These are phyloP conservation scores for Phytophthora hibernalis DNA, from an alignment of 352 stramenopile genomes.

Conservation along the genomic window DNA sequence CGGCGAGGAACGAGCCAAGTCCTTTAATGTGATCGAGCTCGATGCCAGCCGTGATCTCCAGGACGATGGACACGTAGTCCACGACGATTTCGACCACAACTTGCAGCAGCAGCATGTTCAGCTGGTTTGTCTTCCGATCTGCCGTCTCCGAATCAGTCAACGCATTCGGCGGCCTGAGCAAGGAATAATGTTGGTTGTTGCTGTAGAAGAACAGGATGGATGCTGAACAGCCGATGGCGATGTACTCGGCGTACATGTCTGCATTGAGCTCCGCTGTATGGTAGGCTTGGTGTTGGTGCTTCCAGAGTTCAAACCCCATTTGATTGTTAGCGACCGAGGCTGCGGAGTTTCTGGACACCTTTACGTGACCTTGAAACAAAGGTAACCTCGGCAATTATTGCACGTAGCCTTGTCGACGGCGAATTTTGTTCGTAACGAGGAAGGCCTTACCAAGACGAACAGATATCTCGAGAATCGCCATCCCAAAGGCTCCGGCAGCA, in stretches of 20 bases:
- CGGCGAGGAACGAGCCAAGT: slow-evolving; percentile 36
- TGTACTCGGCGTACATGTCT: slow-evolving; percentile 57
- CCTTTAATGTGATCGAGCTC: slow-evolving; percentile 36
- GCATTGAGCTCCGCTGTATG: slow-evolving; percentile 38
- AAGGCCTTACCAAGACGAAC: slow-evolving; percentile 37
- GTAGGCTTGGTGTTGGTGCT: slow-evolving; percentile 29
- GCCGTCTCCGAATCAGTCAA: slow-evolving; percentile 10
- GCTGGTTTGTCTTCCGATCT: slow-evolving; percentile 14
- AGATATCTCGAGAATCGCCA: slow-evolving; percentile 44
- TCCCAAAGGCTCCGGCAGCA: slow-evolving; percentile 32
- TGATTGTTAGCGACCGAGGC: slow-evolving; percentile 17
- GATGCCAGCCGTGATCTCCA: slow-evolving; percentile 42
- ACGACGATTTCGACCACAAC: slow-evolving; percentile 32
- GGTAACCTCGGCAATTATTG: slow-evolving; percentile 8
- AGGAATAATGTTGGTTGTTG: slow-evolving; percentile 41
- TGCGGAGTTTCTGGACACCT: slow-evolving; percentile 9
- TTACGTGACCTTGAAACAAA: slow-evolving; percentile 1
- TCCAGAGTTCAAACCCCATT: slow-evolving; percentile 31
- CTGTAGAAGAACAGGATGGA: slow-evolving; percentile 45
- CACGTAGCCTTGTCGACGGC: slow-evolving; percentile 24
- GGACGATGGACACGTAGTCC: slow-evolving; percentile 32
- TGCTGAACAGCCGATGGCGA: slow-evolving; percentile 48
- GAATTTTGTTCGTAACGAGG: slow-evolving; percentile 32
- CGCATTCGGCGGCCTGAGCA: slow-evolving; percentile 14
- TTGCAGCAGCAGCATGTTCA: slow-evolving; percentile 29